Conservation (phyloP, 2,329 filamentous ascomycete species). For the Calonectria ilicicola region DNA sequence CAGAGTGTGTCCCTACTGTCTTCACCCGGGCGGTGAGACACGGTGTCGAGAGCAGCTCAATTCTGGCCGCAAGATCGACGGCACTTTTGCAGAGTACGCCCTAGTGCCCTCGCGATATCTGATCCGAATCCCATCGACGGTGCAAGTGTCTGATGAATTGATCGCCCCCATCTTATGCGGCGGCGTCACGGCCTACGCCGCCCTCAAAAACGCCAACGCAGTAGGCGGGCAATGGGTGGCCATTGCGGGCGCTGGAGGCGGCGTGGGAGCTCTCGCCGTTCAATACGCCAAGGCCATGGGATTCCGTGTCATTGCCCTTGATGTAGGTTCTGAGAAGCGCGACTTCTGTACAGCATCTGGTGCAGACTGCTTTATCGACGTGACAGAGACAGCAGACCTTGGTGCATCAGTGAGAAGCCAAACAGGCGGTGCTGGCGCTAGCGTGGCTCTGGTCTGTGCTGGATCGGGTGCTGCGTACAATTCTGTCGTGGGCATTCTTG, state of each 20-base stretch:
- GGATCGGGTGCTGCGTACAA: slow-evolving; percentile 48
- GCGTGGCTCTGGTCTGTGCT: slow-evolving; percentile 47
- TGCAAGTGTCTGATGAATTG: slow-evolving; percentile 45
- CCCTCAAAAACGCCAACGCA: slow-evolving; percentile 47
- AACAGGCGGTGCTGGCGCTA: slow-evolving; percentile 32
- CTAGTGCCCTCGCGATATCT: slow-evolving; percentile 51
- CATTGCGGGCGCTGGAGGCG: slow-evolving; percentile 53
- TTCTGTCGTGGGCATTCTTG: slow-evolving; percentile 42
- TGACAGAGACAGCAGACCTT: slow-evolving; percentile 25
- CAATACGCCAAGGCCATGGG: slow-evolving; percentile 57
- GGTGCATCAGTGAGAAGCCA: slow-evolving; percentile 5
- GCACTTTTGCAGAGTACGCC: slow-evolving; percentile 55
- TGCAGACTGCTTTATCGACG: slow-evolving; percentile 54
- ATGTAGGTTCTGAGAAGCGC: slow-evolving; percentile 48
- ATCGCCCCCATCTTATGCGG: slow-evolving; percentile 57
- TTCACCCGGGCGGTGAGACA: slow-evolving; percentile 48
- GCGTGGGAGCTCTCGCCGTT: slow-evolving; percentile 53
- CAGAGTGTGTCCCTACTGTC: slow-evolving; percentile 49
- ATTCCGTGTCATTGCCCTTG: slow-evolving; percentile 53
- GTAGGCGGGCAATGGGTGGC: slow-evolving; percentile 51
- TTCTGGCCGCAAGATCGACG: slow-evolving; percentile 49
- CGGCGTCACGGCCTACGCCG: slow-evolving; percentile 58
- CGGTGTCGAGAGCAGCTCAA: slow-evolving; percentile 49
- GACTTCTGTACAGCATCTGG: slow-evolving; percentile 43
- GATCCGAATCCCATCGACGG: slow-evolving; percentile 41